A percentile compares a stretch with the other conserved stretches of the same genome.
Conservation (phyloP, 805 yeast genomes). For the Candida pini region DNA sequence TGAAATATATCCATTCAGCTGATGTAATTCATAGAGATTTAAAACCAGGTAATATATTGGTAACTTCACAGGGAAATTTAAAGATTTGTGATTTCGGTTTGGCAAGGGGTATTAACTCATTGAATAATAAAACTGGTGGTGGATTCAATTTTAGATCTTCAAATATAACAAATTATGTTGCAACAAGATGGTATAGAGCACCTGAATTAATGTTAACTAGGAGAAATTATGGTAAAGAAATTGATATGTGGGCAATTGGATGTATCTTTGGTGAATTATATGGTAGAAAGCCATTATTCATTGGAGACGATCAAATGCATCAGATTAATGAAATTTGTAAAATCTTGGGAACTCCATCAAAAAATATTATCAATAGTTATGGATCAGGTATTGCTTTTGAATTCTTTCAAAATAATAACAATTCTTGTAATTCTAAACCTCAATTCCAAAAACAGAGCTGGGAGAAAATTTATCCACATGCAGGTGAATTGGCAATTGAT, state of each 20-base stretch:
- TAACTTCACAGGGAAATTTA: slow-evolving; percentile 64
- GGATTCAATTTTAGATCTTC: slow-evolving; percentile 32
- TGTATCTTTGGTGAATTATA: slow-evolving; percentile 84
- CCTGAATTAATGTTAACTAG: slow-evolving; percentile 77
- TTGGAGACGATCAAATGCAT: slow-evolving; percentile 65
- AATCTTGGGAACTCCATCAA: slow-evolving; percentile 67
- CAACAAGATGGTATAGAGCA: slow-evolving; percentile 94
- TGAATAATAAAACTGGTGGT: slow-evolving; percentile 24
- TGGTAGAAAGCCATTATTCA: slow-evolving; percentile 73
- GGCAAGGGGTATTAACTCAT: slow-evolving; percentile 62
- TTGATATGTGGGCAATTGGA: slow-evolving; percentile 93
- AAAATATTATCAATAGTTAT: slow-evolving; percentile 35
- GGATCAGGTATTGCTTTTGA: slow-evolving; percentile 44
- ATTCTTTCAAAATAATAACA: slow-evolving; percentile 34
- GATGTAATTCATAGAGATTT: slow-evolving; percentile 89
- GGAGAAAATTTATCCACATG: slow-evolving; percentile 57
- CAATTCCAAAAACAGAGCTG: slow-evolving; percentile 41
- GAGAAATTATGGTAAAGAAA: slow-evolving; percentile 54
- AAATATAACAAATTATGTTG: slow-evolving; percentile 78
- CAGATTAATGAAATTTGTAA: slow-evolving; percentile 67
- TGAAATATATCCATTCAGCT: slow-evolving; percentile 86
- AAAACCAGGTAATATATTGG: slow-evolving; percentile 85
- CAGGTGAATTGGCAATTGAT: slow-evolving; percentile 43
- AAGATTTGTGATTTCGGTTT: slow-evolving; percentile 94
- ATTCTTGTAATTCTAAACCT: slow-evolving; percentile 39